Conservation (phyloP, 192 early-diverging fungal species). For the Martensiomyces pterosporus region DNA sequence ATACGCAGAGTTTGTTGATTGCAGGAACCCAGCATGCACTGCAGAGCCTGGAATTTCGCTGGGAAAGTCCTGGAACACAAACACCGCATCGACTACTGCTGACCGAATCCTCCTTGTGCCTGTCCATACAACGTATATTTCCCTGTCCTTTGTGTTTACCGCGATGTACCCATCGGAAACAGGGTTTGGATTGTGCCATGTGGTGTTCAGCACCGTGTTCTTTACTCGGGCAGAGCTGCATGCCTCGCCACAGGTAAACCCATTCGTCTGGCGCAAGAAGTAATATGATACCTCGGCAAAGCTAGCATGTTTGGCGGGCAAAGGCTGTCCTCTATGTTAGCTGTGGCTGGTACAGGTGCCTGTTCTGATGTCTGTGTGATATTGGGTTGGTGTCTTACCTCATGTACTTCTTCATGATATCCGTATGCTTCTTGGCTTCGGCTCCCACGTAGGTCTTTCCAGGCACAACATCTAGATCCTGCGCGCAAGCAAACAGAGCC, state of each 20-base stretch:
- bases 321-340: not conserved
- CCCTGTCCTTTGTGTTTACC: conserved; percentile 25
- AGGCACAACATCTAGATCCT: conserved; percentile 36
- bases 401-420: conserved; percentile 47
- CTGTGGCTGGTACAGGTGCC: not conserved
- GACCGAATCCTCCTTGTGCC: conserved; percentile 43
- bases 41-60: conserved; percentile 20
- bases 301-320: conserved; percentile 30
- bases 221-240: conserved; percentile 21
- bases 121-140: conserved; percentile 47
- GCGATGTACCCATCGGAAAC: conserved; percentile 45
- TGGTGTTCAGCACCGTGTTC: conserved; percentile 24
- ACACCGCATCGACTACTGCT: conserved; percentile 25
- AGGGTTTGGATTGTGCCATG: conserved; percentile 45
- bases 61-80: conserved; percentile 30
- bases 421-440: conserved; percentile 24
- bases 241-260: conserved; percentile 29
- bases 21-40: conserved; percentile 36
- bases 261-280: conserved; percentile 35
- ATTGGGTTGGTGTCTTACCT: conserved; percentile 23
- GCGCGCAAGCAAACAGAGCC: conserved; percentile 4
- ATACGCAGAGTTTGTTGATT: conserved; percentile 34
- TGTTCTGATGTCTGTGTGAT: conserved; percentile 1
- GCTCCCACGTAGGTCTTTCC: conserved; percentile 39
- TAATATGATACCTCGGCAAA: conserved; percentile 36